Conservation (phyloP, 1,139 yeast species). For the Debaryomycetaceae sp. region DNA sequence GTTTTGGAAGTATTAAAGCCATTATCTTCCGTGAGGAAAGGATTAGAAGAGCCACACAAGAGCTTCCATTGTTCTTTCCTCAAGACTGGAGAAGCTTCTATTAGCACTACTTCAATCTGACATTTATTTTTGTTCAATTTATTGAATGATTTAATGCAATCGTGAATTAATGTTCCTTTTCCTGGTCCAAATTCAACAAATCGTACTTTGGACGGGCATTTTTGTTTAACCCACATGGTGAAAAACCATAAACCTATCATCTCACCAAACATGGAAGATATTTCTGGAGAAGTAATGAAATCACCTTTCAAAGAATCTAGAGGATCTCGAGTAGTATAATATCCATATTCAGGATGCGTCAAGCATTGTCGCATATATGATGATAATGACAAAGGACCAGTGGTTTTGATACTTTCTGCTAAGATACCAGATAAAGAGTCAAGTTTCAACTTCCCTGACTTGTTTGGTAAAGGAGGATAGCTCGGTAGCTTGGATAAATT, state of each 20-base stretch:
- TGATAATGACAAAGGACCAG: slow-evolving; percentile 75
- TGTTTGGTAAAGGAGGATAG: slow-evolving; percentile 18
- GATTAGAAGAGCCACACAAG: slow-evolving; percentile 37
- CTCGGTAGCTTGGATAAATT: slow-evolving; percentile 35
- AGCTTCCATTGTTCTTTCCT: slow-evolving; percentile 53
- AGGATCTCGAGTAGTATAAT: slow-evolving; percentile 77
- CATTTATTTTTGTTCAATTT: slow-evolving; percentile 28
- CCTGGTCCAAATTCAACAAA: slow-evolving; percentile 92
- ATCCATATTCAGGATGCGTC: slow-evolving; percentile 75
- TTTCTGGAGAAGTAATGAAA: slow-evolving; percentile 83
- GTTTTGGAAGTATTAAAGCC: slow-evolving; percentile 43
- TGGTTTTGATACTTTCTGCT: slow-evolving; percentile 55
- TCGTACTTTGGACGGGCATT: slow-evolving; percentile 45
- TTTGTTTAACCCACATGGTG: slow-evolving; percentile 59
- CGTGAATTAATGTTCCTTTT: slow-evolving; percentile 74
- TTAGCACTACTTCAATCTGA: slow-evolving; percentile 46
- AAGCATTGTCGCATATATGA: slow-evolving; percentile 81
- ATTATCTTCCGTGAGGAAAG: slow-evolving; percentile 17
- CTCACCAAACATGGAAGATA: slow-evolving; percentile 86
- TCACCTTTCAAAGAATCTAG: slow-evolving; percentile 64
- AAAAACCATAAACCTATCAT: slow-evolving; percentile 75
- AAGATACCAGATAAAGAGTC: slow-evolving; percentile 39
- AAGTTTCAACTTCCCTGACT: slow-evolving; percentile 13
- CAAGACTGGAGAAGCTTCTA: slow-evolving; percentile 72
- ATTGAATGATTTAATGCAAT: slow-evolving; percentile 49